Conservation (phyloP, 495 filamentous ascomycete genomes). For the Chaetomium tenue region DNA sequence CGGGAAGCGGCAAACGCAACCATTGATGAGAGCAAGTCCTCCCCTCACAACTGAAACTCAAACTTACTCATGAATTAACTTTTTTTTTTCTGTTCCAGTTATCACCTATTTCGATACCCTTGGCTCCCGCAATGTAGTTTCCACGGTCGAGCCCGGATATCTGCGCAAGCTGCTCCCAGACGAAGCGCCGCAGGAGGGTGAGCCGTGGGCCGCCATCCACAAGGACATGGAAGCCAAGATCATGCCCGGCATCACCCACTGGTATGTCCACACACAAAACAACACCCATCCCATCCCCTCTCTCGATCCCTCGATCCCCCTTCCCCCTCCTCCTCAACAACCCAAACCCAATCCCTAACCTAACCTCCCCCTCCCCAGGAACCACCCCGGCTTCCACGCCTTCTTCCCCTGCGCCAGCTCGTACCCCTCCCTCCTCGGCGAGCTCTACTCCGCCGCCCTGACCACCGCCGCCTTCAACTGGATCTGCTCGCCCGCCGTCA, state of each 20-base stretch:
- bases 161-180: conserved; percentile 74
- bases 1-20: conserved; percentile 74
- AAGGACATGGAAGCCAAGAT: conserved; percentile 83
- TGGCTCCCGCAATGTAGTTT: conserved; percentile 66
- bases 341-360: background rate
- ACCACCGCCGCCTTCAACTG: conserved; percentile 94
- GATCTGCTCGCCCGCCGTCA: conserved; percentile 93
- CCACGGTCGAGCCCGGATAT: conserved; percentile 82
- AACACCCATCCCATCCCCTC: too few species aligned
- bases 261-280: conserved; percentile 51
- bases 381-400: conserved; percentile 89
- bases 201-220: conserved; percentile 79
- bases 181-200: conserved; percentile 68
- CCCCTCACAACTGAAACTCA: conserved; percentile 15
- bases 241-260: conserved; percentile 92
- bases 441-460: conserved; percentile 88
- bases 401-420: conserved; percentile 85
- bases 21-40: conserved; percentile 73
- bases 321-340: background rate
- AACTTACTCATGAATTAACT: conserved; percentile 9
- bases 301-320: too few species aligned
- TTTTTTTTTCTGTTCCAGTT: conserved; percentile 64
- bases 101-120: conserved; percentile 79
- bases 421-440: conserved; percentile 86
- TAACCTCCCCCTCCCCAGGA: background rate